Conservation (phyloP, 495 filamentous ascomycete species). For the Xylaria acuta region DNA sequence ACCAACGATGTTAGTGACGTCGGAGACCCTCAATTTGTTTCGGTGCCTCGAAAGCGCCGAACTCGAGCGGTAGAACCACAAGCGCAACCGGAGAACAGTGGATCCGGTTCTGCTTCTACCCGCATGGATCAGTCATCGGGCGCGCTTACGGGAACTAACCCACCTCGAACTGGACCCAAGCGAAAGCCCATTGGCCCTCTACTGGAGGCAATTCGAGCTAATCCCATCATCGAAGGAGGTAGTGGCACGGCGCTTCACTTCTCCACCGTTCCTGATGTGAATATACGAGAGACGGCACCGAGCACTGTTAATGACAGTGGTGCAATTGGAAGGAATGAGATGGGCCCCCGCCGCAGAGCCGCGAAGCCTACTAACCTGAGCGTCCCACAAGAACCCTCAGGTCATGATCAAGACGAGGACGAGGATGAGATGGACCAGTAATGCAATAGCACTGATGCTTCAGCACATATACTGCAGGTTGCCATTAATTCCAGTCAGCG, state of each 20-base stretch:
- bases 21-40: background rate
- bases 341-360: background rate
- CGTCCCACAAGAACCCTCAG: background rate
- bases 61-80: background rate
- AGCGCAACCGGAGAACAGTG: background rate
- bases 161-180: background rate
- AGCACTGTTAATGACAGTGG: background rate
- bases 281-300: background rate
- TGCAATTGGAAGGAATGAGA: background rate
- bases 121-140: background rate
- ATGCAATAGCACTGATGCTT: background rate
- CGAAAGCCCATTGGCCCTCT: slow-evolving; percentile 16
- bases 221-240: no score
- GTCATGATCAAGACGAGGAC: background rate
- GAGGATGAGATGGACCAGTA: background rate
- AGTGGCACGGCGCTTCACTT: background rate
- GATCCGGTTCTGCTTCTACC: background rate
- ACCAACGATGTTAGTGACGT: background rate
- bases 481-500: no score
- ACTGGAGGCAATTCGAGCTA: background rate
- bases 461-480: background rate
- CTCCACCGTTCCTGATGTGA: background rate
- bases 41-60: background rate
- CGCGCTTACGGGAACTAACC: background rate
- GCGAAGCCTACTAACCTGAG: background rate